These are phyloP conservation scores for Stagonosporopsis rhizophila DNA, from an alignment of 2,329 filamentous ascomycete genomes.

Conservation along the genomic window DNA sequence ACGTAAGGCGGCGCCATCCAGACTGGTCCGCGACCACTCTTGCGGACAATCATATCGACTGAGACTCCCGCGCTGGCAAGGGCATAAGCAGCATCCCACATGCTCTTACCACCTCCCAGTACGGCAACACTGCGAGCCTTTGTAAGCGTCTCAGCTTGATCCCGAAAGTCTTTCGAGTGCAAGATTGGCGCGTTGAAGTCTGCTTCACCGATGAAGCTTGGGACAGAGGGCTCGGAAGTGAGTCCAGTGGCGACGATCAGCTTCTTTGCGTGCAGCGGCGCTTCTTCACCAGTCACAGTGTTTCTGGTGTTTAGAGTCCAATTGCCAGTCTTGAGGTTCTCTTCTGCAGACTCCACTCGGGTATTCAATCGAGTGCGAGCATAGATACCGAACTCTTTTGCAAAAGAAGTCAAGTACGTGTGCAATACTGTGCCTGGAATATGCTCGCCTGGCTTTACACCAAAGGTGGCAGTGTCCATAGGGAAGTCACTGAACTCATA, in stretches of 20 bases:
- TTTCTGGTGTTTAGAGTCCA: slow-evolving; percentile 19
- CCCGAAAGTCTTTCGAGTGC: slow-evolving; percentile 63
- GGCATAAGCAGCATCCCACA: slow-evolving; percentile 68
- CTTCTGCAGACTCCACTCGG: slow-evolving; percentile 56
- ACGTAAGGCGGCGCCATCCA: slow-evolving; percentile 69
- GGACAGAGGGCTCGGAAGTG: slow-evolving; percentile 64
- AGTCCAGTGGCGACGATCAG: slow-evolving; percentile 69
- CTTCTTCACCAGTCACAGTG: slow-evolving; percentile 7
- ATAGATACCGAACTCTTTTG: slow-evolving; percentile 56
- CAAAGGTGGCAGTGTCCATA: slow-evolving; percentile 38
- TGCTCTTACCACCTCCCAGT: slow-evolving; percentile 68
- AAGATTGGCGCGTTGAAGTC: slow-evolving; percentile 63
- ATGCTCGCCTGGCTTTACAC: slow-evolving; percentile 61
- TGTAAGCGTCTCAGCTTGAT: slow-evolving; percentile 47
- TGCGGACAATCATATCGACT: slow-evolving; percentile 66
- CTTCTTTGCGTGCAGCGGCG: slow-evolving; percentile 47
- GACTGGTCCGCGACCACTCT: slow-evolving; percentile 65
- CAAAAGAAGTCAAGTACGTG: slow-evolving; percentile 57
- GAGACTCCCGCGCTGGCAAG: slow-evolving; percentile 63
- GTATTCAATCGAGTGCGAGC: slow-evolving; percentile 59
- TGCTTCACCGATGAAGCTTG: slow-evolving; percentile 51
- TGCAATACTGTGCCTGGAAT: slow-evolving; percentile 65
- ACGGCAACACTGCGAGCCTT: slow-evolving; percentile 55
- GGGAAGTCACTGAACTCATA: slow-evolving; percentile 52
- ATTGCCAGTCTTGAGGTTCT: slow-evolving; percentile 45